Base-by-base conservation (phyloP, 257 asterid species). In the Plantago elongata region DNA sequence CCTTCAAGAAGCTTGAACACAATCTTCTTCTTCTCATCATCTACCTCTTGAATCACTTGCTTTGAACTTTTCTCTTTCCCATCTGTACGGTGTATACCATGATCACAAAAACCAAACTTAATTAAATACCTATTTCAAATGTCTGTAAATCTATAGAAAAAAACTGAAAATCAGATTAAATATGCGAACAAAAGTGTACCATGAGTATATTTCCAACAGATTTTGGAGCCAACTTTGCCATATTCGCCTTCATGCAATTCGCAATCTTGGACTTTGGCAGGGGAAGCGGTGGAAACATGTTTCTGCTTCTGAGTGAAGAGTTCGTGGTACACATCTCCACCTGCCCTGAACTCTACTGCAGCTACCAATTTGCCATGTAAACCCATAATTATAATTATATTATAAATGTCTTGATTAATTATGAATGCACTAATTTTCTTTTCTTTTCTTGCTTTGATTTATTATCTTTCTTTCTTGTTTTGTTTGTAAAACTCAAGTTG, bases 241-340 rank as follows among this genome's bases (percentile, higher is more conserved):
- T 58, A 74, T 9, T 74, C 63, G 9, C 79, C 79, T 18, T 69
- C 72, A 47, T 64, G 69, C 51, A 74, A 29, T 6, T 74, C 68
- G 18, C 78, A 74, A 9, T 65, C 75, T 2, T 74, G 72, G 1
- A 74, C 62, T 38, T 59, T 59, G 1, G 17, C 58, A 38, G 78
- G 74, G 52, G 60, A 34, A 11, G 61, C 42, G 8, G 45, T 54
- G 58, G 74, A 13, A 10, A 74, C 7, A 5, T 68, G 56, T 11
- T 74, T 71, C 45, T 74, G 78, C 34, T 61, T 68, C 57, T 74
- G 51, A 16, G 65, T 63, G 65, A 74, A 27, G 9, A 74, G 68
- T 13, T 74, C 69, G 54, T 69, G 72, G 29, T 63, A 74, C 61
- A 74, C 55, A 43, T 74, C 78, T 60, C 78, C 75, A 14, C 77